Conservation (phyloP, 306 rosid species). For the Lagenaria siceraria region DNA sequence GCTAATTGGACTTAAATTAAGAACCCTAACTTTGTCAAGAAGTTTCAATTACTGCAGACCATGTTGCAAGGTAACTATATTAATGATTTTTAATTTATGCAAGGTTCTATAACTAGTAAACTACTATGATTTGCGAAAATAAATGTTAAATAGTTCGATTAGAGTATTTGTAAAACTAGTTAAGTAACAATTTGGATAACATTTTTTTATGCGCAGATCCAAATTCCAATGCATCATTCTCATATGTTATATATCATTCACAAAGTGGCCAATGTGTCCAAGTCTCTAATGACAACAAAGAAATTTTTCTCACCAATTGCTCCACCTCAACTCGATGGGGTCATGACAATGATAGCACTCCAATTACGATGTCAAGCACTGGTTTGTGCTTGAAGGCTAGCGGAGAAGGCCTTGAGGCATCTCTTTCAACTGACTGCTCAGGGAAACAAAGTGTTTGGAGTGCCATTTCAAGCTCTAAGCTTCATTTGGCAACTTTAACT, state of each 20-base stretch:
- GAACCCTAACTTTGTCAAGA: constrained; percentile 17
- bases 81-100: not conserved
- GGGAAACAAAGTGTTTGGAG: not conserved
- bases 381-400: not conserved
- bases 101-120: not conserved
- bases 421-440: not conserved
- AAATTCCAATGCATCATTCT: not conserved
- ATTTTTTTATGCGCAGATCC: not conserved
- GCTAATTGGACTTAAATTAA: constrained; percentile 15
- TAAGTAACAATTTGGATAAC: too few relatives aligned
- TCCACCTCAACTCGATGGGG: not conserved
- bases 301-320: not conserved
- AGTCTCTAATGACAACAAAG: not conserved
- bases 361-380: not conserved
- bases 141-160: too few relatives aligned
- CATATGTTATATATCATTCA: not conserved
- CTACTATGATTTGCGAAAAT: too few relatives aligned
- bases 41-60: constrained; percentile 25
- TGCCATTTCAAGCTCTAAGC: not conserved
- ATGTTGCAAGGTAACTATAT: constrained; percentile 18
- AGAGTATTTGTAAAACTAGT: too few relatives aligned
- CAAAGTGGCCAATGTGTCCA: not conserved
- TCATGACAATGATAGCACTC: not conserved
- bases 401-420: not conserved
- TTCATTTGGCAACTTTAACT: not conserved